Percentiles rank a stretch among this genome's conserved stretches.
phyloP scores from a whole-genome alignment of 2,329 filamentous ascomycete species.

The Fusarium acutatum region DNA sequence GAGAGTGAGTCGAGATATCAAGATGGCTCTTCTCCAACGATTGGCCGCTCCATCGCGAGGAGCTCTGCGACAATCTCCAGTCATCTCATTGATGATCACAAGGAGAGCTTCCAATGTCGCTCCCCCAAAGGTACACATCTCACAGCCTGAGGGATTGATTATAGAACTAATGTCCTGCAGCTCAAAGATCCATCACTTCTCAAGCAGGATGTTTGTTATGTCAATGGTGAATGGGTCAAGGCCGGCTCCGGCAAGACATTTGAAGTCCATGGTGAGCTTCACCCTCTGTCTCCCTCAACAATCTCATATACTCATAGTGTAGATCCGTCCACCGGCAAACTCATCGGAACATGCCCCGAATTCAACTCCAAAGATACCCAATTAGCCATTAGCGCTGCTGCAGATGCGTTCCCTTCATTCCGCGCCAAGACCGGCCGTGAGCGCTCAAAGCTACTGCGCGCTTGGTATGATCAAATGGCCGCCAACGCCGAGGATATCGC shows the following conservation, averaged over 20 bases:
- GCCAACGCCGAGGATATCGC: slow-evolving; percentile 84
- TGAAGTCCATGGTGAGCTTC: slow-evolving; percentile 72
- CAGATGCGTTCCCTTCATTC: slow-evolving; percentile 77
- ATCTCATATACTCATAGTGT: background rate
- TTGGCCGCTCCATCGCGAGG: slow-evolving; percentile 41
- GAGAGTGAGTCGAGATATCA: background rate
- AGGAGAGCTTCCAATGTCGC: slow-evolving; percentile 58
- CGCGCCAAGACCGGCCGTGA: slow-evolving; percentile 76
- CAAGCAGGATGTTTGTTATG: slow-evolving; percentile 82
- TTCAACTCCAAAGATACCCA: slow-evolving; percentile 82
- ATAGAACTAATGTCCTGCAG: slow-evolving; percentile 49
- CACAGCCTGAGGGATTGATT: background rate
- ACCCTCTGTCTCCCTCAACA: background rate
- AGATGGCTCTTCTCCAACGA: slow-evolving; percentile 46
- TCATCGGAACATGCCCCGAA: slow-evolving; percentile 86
- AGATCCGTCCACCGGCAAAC: slow-evolving; percentile 84
- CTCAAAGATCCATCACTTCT: slow-evolving; percentile 83
- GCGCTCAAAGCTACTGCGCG: slow-evolving; percentile 76
- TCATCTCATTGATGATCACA: slow-evolving; percentile 40
- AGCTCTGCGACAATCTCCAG: slow-evolving; percentile 43
- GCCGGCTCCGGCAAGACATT: slow-evolving; percentile 92
- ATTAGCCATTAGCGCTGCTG: slow-evolving; percentile 84
- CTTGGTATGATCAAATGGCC: slow-evolving; percentile 83
- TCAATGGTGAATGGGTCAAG: slow-evolving; percentile 92
- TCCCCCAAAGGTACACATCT: slow-evolving; percentile 51